These are phyloP conservation scores for Westerdykella aurantiaca DNA, from an alignment of 2,329 filamentous ascomycete genomes.

Conservation along the genomic window DNA sequence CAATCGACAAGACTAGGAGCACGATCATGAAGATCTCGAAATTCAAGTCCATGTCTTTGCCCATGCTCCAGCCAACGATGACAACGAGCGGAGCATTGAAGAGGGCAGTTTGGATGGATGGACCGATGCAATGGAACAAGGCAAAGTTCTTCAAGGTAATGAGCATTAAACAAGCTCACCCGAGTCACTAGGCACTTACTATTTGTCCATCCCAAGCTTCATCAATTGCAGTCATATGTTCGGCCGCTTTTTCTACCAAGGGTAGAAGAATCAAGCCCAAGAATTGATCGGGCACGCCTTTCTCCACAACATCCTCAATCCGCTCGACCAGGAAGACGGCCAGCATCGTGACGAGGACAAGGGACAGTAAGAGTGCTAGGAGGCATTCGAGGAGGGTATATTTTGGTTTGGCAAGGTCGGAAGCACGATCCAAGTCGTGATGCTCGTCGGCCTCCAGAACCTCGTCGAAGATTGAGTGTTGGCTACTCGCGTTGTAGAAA, in stretches of 20 bases:
- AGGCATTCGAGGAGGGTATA: constrained; percentile 70
- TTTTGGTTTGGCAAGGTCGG: constrained; percentile 58
- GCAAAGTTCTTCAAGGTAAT: constrained; percentile 58
- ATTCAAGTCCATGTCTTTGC: constrained; percentile 67
- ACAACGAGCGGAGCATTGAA: constrained; percentile 82
- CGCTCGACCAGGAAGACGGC: constrained; percentile 68
- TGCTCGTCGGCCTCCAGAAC: constrained; percentile 67
- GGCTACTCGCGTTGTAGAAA: constrained; percentile 67
- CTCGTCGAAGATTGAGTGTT: constrained; percentile 72
- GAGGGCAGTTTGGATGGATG: constrained; percentile 82
- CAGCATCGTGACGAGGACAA: constrained; percentile 66
- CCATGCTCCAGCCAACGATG: constrained; percentile 73
- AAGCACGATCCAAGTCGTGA: constrained; percentile 57
- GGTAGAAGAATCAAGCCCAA: constrained; percentile 71
- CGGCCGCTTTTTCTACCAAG: constrained; percentile 79
- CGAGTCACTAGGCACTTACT: constrained; percentile 7
- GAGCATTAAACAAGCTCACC: background rate
- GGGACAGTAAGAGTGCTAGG: constrained; percentile 57
- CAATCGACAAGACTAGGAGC: constrained; percentile 73
- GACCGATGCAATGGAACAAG: constrained; percentile 76
- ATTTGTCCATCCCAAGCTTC: constrained; percentile 80
- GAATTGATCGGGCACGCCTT: constrained; percentile 48
- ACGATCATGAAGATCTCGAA: constrained; percentile 86
- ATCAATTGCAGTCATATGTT: constrained; percentile 77
- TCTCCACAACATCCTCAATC: constrained; percentile 59